These are phyloP conservation scores for Coprinopsis strossmayeri DNA, from an alignment of 768 basidiomycete genomes.

Conservation along the genomic window DNA sequence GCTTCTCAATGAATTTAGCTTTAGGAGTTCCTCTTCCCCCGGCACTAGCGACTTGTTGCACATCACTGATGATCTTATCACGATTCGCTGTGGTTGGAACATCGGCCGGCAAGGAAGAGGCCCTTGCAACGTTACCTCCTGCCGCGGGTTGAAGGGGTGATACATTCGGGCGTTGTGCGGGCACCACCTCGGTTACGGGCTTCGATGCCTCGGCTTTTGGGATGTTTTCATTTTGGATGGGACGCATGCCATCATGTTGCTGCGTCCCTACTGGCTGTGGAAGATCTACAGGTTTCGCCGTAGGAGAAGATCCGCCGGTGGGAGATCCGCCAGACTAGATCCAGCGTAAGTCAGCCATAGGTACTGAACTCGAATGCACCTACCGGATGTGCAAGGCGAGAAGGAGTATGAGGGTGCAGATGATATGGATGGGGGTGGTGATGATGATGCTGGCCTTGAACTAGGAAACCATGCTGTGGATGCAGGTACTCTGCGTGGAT, in stretches of 20 bases:
- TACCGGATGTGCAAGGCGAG: not conserved
- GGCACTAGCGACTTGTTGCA: constrained; percentile 3
- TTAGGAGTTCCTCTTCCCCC: constrained; percentile 28
- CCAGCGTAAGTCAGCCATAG: too few relatives aligned
- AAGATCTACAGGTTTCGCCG: too few relatives aligned
- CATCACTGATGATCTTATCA: too few relatives aligned
- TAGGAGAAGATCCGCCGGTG: too few relatives aligned
- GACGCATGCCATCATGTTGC: too few relatives aligned
- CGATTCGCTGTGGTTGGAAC: too few relatives aligned
- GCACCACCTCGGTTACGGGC: not conserved
- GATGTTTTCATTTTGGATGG: not conserved
- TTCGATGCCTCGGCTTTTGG: not conserved
- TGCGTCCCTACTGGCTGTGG: too few relatives aligned
- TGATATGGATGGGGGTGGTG: constrained; percentile 19
- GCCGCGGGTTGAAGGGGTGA: constrained; percentile 4
- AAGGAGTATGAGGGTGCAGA: constrained; percentile 16
- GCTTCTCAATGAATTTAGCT: constrained; percentile 47
- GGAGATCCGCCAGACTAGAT: too few relatives aligned
- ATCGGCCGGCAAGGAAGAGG: constrained; percentile 1
- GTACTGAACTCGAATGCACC: too few relatives aligned
- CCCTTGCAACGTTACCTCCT: constrained; percentile 9
- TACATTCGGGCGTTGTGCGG: not conserved
- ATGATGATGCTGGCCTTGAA: constrained; percentile 15
- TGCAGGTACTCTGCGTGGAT: constrained; percentile 22
- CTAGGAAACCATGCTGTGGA: constrained; percentile 17